Percentiles rank a stretch among this genome's conserved stretches.
phyloP scores from a whole-genome alignment of 192 early-diverging fungal species.

The Geosiphon pyriformis region DNA sequence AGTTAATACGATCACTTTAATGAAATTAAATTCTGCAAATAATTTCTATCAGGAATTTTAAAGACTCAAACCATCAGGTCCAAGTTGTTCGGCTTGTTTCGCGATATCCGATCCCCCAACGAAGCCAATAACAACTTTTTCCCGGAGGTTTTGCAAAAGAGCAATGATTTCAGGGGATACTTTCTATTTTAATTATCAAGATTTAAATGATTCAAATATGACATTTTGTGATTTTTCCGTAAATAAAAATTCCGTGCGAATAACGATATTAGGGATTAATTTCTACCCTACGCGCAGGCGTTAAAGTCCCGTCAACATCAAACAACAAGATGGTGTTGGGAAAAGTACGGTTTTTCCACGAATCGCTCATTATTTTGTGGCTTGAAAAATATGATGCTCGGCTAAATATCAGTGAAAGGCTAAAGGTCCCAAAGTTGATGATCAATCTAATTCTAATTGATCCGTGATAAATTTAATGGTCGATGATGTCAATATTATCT shows the following conservation, averaged over 20 bases:
- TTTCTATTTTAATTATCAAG: conserved; percentile 37
- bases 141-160: conserved; percentile 72
- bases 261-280: not conserved
- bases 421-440: no score
- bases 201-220: not conserved
- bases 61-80: conserved; percentile 48
- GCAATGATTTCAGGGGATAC: conserved; percentile 76
- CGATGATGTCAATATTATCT: no score
- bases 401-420: no score
- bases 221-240: no score
- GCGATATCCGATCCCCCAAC: conserved; percentile 91
- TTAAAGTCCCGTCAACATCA: conserved; percentile 97
- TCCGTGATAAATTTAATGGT: no score
- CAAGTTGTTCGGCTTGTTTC: conserved; percentile 97
- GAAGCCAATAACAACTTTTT: conserved; percentile 91
- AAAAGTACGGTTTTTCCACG: conserved; percentile 46
- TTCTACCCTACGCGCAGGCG: conserved; percentile 86
- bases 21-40: not conserved
- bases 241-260: no score
- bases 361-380: not conserved
- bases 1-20: conserved; percentile 3
- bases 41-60: not conserved
- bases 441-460: no score
- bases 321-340: conserved; percentile 87
- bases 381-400: no score